Evolutionary conservation across 371 early-diverging fungal genomes (phyloP).

Genomic region (Rhizopus sp.): DNA sequence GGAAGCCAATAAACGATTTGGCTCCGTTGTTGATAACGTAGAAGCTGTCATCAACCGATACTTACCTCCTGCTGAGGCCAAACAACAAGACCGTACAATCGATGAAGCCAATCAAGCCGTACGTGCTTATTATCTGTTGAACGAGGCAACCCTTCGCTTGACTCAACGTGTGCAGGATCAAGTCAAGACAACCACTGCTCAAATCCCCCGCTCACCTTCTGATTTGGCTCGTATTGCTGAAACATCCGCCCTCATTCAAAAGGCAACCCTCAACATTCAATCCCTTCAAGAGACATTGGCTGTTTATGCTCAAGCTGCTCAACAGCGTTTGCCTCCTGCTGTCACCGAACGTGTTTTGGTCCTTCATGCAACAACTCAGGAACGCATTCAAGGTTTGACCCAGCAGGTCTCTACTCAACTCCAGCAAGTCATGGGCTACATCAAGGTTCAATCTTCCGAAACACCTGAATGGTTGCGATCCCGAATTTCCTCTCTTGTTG

Average conservation of each 20-base stretch:
- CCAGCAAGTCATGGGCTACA: constrained; percentile 32
- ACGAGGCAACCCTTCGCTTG: constrained; percentile 36
- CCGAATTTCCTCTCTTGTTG: constrained; percentile 50
- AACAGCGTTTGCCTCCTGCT: constrained; percentile 34
- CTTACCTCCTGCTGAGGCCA: constrained; percentile 35
- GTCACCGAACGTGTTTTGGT: constrained; percentile 26
- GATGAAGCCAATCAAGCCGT: constrained; percentile 43
- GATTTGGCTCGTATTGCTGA: constrained; percentile 35
- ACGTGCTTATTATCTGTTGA: constrained; percentile 43
- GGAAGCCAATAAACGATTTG: constrained; percentile 50
- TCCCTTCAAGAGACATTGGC: constrained; percentile 35
- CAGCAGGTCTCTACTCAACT: constrained; percentile 32
- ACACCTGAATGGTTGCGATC: constrained; percentile 55
- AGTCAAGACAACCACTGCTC: constrained; percentile 21
- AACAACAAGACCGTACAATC: constrained; percentile 33
- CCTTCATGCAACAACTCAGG: constrained; percentile 26
- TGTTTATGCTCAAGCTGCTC: constrained; percentile 35
- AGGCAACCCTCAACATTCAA: constrained; percentile 33
- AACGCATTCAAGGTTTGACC: constrained; percentile 24
- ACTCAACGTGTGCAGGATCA: constrained; percentile 34
- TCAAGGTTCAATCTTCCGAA: constrained; percentile 46
- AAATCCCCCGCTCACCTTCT: constrained; percentile 37
- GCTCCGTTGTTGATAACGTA: constrained; percentile 48
- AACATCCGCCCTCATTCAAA: constrained; percentile 32
- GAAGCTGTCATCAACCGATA: constrained; percentile 56